Evolutionary conservation across 2,329 filamentous ascomycete species (phyloP), one percentile per base, ranked within the genome.

Genomic region (Curvularia eragrostidis): DNA sequence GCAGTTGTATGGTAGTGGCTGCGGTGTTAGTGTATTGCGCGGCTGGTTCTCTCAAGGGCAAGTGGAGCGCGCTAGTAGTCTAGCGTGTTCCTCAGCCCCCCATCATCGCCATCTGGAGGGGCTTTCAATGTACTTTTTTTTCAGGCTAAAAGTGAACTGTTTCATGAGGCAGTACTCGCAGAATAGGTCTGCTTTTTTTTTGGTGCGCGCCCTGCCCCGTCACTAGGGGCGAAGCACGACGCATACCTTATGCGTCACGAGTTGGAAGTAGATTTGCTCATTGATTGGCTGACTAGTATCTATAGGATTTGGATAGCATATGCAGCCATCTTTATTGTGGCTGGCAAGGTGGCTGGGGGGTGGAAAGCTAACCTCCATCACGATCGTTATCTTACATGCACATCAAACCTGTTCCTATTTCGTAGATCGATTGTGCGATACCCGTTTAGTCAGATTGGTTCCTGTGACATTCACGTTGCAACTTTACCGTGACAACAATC

Each of bases 11-110:
- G 43, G 41, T 12, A n/a, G 23, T 39, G 18, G 30, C 15, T 9
- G 36, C 18, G n/a, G 23, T 38, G 44, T 57, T 18, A 13, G 18
- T 48, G 36, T 4, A 41, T 39, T 42, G 48, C 26, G 7, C 32
- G n/a, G 21, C 42, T 32, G 21, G 23, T 30, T 26, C 13, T 28
- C 8, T n/a, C 12, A 10, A 19, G 49, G 36, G 18, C 34, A 38
- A 36, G 23, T 67, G 49, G 49, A 44, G 49, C 49, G 39, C 49
- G 49, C 49, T 52, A 52, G 39, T 34, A 9, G 21, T 19, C 41
- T 52, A 52, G 49, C 49, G 49, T 36, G 49, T 44, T 34, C 32
- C 13, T 38, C 21, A 38, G 32, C 28, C 19, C n/a, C 10, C 28
- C 8, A 23, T 44, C 59, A 54, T 54, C 26, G 13, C 28, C 28